Evolutionary conservation across 441 rosid genomes (phyloP), one percentile per base, ranked within the genome.

Genomic region (Bruguiera hainesii): DNA sequence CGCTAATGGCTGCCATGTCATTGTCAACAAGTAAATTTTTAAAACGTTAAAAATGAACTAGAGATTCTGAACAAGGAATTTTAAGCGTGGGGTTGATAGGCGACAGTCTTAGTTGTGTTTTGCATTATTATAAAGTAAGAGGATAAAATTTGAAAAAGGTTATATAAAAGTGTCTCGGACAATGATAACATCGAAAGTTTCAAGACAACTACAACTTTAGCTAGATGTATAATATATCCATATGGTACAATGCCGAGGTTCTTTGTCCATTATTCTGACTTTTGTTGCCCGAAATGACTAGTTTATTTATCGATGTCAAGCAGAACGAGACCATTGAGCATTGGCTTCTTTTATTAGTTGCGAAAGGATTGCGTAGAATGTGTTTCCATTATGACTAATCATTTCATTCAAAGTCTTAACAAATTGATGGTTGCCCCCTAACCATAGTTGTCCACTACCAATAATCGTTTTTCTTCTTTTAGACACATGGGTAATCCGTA

Each of bases 61-160:
- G 18, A 33, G 26, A 50, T 29, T 64, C 31, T 52, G 2, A 23
- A 23, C 18, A 11, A 13, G 1, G 64, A 6, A 67, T 46, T 7
- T n/a, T n/a, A 63, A 67, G 18, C 48, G 39, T n/a, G 20, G 48
- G 65, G 71, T 63, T 33, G 73, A 4, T 21, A 39, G 73, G 77
- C 30, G 65, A 68, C 80, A 66, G 29, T 20, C 71, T 75, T 72
- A 71, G 76, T 73, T 75, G 80, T 78, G 63, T 16, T 21, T 64
- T 25, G 59, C 60, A 37, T 37, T 37, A 37, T 37, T 11, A 63
- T 65, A 70, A 63, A 60, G 18, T 64, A 19, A 15, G 42, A 60
- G 69, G 51, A 61, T 51, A 55, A 11, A 62, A 20, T 56, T 49
- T 71, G 73, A 46, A 33, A 28, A 57, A 52, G 10, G 21, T 19